These are phyloP conservation scores for Reticulascus tulasneorum DNA, from an alignment of 2,329 filamentous ascomycete genomes.

Conservation along the genomic window DNA sequence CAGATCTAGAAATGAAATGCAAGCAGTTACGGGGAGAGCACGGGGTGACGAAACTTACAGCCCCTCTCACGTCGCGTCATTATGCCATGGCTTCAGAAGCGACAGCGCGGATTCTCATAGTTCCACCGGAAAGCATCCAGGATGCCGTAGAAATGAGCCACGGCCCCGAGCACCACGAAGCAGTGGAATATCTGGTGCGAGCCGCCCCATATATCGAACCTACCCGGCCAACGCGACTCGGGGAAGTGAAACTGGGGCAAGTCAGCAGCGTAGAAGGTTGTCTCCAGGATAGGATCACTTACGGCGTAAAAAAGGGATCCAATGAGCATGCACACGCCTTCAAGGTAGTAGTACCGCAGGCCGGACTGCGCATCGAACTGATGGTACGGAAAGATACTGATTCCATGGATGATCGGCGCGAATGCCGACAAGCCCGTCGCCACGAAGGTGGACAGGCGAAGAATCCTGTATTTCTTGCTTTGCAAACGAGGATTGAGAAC, in stretches of 20 bases:
- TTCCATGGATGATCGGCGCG: conserved; percentile 34
- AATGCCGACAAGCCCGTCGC: conserved; percentile 33
- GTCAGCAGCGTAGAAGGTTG: too few relatives aligned
- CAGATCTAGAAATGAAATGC: too few relatives aligned
- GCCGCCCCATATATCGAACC: conserved; percentile 39
- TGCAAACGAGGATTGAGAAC: conserved; percentile 30
- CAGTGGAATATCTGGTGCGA: conserved; percentile 45
- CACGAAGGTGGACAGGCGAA: conserved; percentile 32
- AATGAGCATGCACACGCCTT: conserved; percentile 31
- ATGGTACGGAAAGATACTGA: conserved; percentile 29
- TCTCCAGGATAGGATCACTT: conserved; percentile 18
- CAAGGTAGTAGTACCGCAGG: conserved; percentile 34
- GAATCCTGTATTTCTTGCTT: conserved; percentile 28
- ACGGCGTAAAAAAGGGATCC: conserved; percentile 35
- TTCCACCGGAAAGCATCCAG: conserved; percentile 20
- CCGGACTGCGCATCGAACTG: conserved; percentile 35
- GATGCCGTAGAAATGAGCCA: conserved; percentile 33
- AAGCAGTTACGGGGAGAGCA: background rate
- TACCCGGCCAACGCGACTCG: conserved; percentile 35
- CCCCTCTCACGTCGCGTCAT: background rate
- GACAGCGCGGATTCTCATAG: conserved; percentile 3
- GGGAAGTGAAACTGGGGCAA: conserved; percentile 35
- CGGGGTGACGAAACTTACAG: background rate
- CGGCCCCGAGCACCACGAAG: conserved; percentile 36
- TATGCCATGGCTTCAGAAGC: background rate